Conservation (phyloP, 2,329 filamentous ascomycete species). For the Clathrospora elynae region DNA sequence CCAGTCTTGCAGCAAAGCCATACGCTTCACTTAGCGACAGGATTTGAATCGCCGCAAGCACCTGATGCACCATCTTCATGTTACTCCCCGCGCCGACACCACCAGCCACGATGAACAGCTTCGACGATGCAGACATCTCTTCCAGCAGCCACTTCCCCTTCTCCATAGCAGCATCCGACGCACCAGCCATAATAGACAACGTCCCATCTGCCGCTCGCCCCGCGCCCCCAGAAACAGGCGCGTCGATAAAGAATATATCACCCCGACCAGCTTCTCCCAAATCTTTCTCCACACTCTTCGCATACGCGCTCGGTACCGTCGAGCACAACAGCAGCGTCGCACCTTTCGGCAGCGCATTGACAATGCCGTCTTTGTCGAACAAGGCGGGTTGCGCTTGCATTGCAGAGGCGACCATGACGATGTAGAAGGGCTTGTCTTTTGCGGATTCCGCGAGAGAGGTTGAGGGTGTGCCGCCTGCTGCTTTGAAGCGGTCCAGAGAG, state of each 20-base stretch:
- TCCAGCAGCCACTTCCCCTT: slow-evolving; percentile 64
- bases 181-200: slow-evolving; percentile 75
- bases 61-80: slow-evolving; percentile 64
- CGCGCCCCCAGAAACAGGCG: slow-evolving; percentile 74
- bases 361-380: slow-evolving; percentile 62
- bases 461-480: slow-evolving; percentile 65
- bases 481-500: slow-evolving; percentile 67
- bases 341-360: slow-evolving; percentile 58
- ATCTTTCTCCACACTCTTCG: slow-evolving; percentile 63
- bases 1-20: slow-evolving; percentile 60
- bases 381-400: slow-evolving; percentile 70
- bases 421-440: slow-evolving; percentile 62
- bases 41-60: slow-evolving; percentile 64
- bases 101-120: slow-evolving; percentile 62
- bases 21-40: slow-evolving; percentile 61
- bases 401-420: slow-evolving; percentile 78
- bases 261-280: slow-evolving; percentile 60
- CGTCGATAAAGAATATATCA: slow-evolving; percentile 72
- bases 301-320: slow-evolving; percentile 71
- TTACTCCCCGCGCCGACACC: slow-evolving; percentile 61
- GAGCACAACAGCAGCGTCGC: slow-evolving; percentile 70
- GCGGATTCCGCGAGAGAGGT: slow-evolving; percentile 67
- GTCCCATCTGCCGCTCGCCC: slow-evolving; percentile 72
- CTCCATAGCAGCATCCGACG: slow-evolving; percentile 60
- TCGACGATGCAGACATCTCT: slow-evolving; percentile 64